Evolutionary conservation across 108 stramenopile species (phyloP), one percentile per base, ranked within the genome.

Genomic region (Cylindrotheca closterium): DNA sequence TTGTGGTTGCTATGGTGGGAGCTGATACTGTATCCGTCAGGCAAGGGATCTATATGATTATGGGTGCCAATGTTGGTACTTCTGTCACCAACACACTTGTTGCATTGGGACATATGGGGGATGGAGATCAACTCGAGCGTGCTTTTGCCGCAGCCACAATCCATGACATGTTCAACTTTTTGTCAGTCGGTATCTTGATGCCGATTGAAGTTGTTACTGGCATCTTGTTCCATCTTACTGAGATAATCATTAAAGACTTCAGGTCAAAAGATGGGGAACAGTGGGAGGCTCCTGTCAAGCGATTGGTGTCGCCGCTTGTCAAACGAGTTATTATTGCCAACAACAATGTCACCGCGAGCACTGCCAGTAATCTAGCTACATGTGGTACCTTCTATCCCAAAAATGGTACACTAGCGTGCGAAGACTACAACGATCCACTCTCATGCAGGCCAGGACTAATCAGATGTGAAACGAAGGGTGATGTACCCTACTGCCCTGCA

Each of bases 51-150:
- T 70, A 70, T 51, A 75, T 90, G 79, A 68, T 90, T 54, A 90
- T 90, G 88, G 88, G 88, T 2, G 85, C 85, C 57, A 86, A 85
- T 64, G n/a, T n/a, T n/a, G n/a, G n/a, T n/a, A n/a, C n/a, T n/a
- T n/a, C n/a, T n/a, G n/a, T n/a, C n/a, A n/a, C 86, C 55, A 83
- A 84, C 67, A 81, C 84, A 26, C 83, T 91, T 47, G 86, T 91
- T 49, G 66, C 89, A n/a, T n/a, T n/a, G n/a, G n/a, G n/a, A n/a
- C n/a, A n/a, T n/a, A n/a, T n/a, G n/a, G n/a, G n/a, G n/a, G 32
- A 70, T 91, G 65, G 84, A 53, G 70, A 77, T 55, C 73, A 91
- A 56, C 71, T 87, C 34, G 86, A 87, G 58, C 79, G 81, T 26
- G 86, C 86, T 28, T 91, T 91, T 65, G 82, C 86, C 28, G 89